Conservation (phyloP, 306 rosid species). For the Herpetospermum pedunculosum region DNA sequence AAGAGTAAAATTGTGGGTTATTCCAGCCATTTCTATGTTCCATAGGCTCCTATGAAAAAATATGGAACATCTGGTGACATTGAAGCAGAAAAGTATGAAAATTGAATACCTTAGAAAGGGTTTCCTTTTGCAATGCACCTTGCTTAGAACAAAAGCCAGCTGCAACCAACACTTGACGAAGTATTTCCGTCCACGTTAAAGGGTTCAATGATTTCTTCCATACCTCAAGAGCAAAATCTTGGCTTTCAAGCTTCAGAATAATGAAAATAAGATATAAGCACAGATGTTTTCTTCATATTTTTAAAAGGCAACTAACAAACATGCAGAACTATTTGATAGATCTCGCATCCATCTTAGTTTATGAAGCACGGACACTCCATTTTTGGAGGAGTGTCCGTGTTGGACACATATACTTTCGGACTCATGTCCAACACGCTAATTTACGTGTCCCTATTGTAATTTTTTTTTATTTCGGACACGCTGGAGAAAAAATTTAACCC, state of each 20-base stretch:
- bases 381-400: no score
- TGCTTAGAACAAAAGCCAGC: slow-evolving; percentile 92
- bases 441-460: no score
- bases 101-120: slow-evolving; percentile 56
- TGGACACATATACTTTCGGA: no score
- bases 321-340: background rate
- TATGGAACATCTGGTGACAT: background rate
- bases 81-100: background rate
- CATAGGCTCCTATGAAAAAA: background rate
- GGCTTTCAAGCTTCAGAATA: slow-evolving; percentile 57
- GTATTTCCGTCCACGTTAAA: slow-evolving; percentile 83
- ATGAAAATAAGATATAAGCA: background rate
- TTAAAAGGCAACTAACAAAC: background rate
- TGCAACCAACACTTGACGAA: slow-evolving; percentile 80
- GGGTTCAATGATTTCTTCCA: slow-evolving; percentile 77
- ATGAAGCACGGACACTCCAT: no score
- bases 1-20: background rate
- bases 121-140: slow-evolving; percentile 46
- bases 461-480: no score
- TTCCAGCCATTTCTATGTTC: background rate
- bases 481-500: no score
- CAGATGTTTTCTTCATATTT: background rate
- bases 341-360: background rate
- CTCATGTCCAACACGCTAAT: no score
- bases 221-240: slow-evolving; percentile 39